Conservation (phyloP, 768 basidiomycete genomes). For the Mrakia gelida region DNA sequence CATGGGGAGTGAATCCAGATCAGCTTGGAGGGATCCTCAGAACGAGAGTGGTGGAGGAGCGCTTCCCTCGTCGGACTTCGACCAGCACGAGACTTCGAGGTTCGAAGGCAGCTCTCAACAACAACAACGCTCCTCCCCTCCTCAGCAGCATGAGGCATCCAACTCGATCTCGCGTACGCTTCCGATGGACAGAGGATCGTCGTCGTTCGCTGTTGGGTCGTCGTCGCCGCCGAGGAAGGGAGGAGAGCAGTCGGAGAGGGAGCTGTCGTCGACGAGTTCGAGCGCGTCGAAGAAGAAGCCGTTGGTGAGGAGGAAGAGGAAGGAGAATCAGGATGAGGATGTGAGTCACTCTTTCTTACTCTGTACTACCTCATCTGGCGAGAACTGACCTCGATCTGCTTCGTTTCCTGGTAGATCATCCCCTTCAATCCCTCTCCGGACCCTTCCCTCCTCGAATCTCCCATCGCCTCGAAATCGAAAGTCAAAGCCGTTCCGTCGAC, state of each 20-base stretch:
- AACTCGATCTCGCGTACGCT: not conserved
- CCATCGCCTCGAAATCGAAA: no score
- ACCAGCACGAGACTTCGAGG: no score
- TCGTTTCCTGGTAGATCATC: not conserved
- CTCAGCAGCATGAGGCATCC: not conserved
- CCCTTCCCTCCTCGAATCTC: no score
- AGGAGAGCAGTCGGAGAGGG: not conserved
- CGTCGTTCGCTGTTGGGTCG: not conserved
- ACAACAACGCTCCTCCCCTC: not conserved
- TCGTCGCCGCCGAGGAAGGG: not conserved
- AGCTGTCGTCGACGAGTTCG: not conserved
- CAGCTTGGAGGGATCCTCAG: no score
- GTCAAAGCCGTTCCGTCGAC: no score
- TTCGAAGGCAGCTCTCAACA: not conserved
- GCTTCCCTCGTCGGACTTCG: no score
- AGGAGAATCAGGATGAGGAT: conserved; percentile 9
- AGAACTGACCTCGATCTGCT: not conserved
- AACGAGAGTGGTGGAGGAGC: no score
- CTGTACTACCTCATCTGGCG: not conserved
- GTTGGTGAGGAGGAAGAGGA: not conserved
- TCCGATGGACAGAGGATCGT: not conserved
- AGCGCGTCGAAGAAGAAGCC: not conserved
- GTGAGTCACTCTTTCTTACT: not conserved
- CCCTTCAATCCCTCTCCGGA: no score
- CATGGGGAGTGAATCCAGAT: no score